Base-by-base conservation (phyloP, 225 moss, liverwort and hornwort genomes). In the Rhytidiadelphus loreus region DNA sequence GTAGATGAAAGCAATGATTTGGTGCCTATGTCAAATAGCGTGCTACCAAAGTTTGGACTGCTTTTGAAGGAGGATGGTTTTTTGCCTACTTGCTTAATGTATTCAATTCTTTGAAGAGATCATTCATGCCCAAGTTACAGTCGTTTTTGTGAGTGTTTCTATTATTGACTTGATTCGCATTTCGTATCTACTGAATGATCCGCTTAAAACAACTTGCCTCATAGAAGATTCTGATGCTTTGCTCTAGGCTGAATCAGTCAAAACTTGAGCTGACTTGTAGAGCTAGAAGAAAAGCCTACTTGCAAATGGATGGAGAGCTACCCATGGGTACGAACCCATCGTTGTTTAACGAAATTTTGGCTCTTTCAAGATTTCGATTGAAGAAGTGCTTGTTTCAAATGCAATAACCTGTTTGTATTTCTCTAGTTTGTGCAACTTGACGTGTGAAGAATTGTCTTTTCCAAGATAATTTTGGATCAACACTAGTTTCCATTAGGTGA, bases 231-330 rank as follows among this genome's bases (percentile, higher is more conserved):
- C 41, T 68, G 64, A 80, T 84, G 82, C 39, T 87, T 74, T 81
- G 70, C 43, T 89, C 57, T 93, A 95, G 96, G 97, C 93, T 46
- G 92, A 89, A 70, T 93, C 92, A 63, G 83, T 98, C 48, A 91
- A 75, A 91, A 84, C 66, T 98, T 72, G 95, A 98, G 89, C 70
- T 97, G 50, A 92, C 46, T 41, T 94, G 97, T 43, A 92, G 62
- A 25, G 76, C 69, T 7, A 91, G 95, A 80, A 89, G 24, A 46
- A 83, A 91, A 72, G 92, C 93, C 9, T 98, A 97, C 79, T 90
- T 97, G 93, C 97, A 97, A 87, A 97, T 98, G 94, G 96, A 98
- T 65, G 97, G 98, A 63, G 97, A 96, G 87, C 96, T 95, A 92
- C 94, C 95, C 37, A 68, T 97, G 89, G 95, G 95, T 76, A 60